phyloP scores from a whole-genome alignment of 2,329 filamentous ascomycete species.

The Ploettnerulaceae sp. region DNA sequence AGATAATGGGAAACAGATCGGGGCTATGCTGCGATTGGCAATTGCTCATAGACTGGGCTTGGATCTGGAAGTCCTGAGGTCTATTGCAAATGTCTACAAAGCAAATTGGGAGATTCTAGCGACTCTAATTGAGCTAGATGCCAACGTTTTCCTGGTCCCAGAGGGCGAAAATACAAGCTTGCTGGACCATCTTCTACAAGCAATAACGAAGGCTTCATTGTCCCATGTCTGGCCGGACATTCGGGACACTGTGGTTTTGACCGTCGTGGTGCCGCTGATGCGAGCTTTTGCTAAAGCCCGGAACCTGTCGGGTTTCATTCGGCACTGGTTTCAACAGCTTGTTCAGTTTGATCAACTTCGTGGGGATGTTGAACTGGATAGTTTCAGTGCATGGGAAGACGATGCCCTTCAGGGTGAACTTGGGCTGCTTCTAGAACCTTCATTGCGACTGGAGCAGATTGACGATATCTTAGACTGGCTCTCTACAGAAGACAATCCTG shows the following conservation, averaged over 20 bases:
- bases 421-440: constrained; percentile 33
- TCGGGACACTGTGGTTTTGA: constrained; percentile 31
- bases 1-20: constrained; percentile 27
- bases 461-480: constrained; percentile 36
- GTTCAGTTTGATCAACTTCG: constrained; percentile 28
- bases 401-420: constrained; percentile 28
- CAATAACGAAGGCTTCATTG: constrained; percentile 29
- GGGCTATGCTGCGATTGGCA: constrained; percentile 34
- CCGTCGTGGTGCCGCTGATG: constrained; percentile 39
- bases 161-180: constrained; percentile 29
- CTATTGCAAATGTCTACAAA: constrained; percentile 31
- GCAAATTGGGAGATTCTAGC: constrained; percentile 38
- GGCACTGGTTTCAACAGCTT: constrained; percentile 36
- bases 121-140: constrained; percentile 41
- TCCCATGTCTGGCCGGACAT: constrained; percentile 20
- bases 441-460: constrained; percentile 37
- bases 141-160: constrained; percentile 41
- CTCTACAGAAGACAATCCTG: constrained; percentile 25
- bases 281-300: constrained; percentile 38
- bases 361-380: constrained; percentile 5
- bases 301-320: constrained; percentile 38
- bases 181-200: constrained; percentile 32
- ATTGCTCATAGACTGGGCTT: constrained; percentile 34
- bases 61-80: constrained; percentile 34
- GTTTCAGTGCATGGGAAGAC: constrained; percentile 33